Evolutionary conservation across 768 basidiomycete species (phyloP), one percentile per base, ranked within the genome.

Genomic region (Lyophyllum atratum): DNA sequence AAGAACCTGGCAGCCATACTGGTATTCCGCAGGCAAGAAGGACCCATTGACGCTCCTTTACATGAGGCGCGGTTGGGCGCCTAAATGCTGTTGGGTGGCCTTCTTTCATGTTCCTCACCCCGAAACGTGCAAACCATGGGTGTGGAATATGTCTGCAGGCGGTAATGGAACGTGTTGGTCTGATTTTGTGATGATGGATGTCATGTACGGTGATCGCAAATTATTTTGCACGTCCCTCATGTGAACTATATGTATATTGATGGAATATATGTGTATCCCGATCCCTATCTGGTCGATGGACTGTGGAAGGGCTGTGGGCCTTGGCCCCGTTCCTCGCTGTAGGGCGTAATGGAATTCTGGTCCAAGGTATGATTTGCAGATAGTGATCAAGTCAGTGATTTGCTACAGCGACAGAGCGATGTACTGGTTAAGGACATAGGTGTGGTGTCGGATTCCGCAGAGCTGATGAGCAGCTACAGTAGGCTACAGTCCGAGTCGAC

Each of bases 41-140:
- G 50, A 33, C 33, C 45, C 31, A 52, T 33, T 53, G 46, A 31
- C 44, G 26, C 43, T 29, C 37, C n/a, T 54, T 25, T 28, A 29
- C 33, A 26, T 34, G 33, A 51, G 28, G 52, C 49, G 42, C 43
- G 24, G 37, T 54, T 28, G 37, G 52, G 21, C 47, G 43, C 26
- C 58, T 52, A 55, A 59, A 21, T 31, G 25, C 25, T 59, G 49
- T 49, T 6, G 34, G 34, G 50, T 17, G 31, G 12, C 12, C 34
- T 39, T n/a, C 14, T 52, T 54, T 21, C 40, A 28, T 39, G 43
- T 54, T 60, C 56, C 59, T 60, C 48, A 60, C 56, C 37, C 15
- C 19, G 28, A 40, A 26, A 22, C 21, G 48, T 54, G 28, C 37
- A 53, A 21, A 29, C 45, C n/a, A 12, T 37, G 24, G 21, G 40